These are phyloP conservation scores for Penicillium paradoxum DNA, from an alignment of 495 filamentous ascomycete genomes.

Conservation along the genomic window DNA sequence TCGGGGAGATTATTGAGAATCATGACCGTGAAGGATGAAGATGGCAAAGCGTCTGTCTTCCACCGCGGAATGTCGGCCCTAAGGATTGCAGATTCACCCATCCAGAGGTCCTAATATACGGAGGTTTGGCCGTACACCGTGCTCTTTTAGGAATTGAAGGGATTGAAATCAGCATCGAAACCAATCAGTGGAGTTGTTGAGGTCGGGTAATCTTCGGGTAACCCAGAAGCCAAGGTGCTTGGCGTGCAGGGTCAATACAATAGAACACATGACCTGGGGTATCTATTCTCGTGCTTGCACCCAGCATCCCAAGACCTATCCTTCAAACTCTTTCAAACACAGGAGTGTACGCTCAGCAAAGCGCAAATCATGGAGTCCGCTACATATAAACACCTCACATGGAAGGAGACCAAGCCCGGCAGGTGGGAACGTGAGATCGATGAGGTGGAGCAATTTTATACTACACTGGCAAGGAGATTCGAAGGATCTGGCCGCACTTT, in stretches of 20 bases:
- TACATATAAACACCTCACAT: neutral
- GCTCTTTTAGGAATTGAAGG: neutral
- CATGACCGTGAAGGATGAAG: too few relatives aligned
- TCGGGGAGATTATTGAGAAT: too few relatives aligned
- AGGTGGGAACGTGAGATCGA: conserved; percentile 42
- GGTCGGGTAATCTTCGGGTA: neutral
- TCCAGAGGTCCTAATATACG: neutral
- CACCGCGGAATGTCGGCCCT: too few relatives aligned
- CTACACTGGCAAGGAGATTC: conserved; percentile 28
- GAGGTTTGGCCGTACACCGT: neutral
- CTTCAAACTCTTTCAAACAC: too few relatives aligned
- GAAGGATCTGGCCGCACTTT: conserved; percentile 34
- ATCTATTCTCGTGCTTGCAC: neutral
- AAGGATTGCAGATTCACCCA: neutral
- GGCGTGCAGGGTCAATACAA: neutral
- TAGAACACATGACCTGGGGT: neutral
- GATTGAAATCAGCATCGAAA: neutral
- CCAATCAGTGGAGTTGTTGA: neutral
- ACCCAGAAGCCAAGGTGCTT: neutral
- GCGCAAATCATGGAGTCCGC: conserved; percentile 44
- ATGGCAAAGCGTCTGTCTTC: too few relatives aligned
- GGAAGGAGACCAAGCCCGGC: conserved; percentile 4
- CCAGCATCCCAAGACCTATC: too few relatives aligned
- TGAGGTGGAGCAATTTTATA: conserved; percentile 42
- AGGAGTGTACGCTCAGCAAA: too few relatives aligned